A percentile compares a stretch with the other conserved stretches of the same genome.
Conservation (phyloP, 805 yeast genomes). For the Pichia insulana region DNA sequence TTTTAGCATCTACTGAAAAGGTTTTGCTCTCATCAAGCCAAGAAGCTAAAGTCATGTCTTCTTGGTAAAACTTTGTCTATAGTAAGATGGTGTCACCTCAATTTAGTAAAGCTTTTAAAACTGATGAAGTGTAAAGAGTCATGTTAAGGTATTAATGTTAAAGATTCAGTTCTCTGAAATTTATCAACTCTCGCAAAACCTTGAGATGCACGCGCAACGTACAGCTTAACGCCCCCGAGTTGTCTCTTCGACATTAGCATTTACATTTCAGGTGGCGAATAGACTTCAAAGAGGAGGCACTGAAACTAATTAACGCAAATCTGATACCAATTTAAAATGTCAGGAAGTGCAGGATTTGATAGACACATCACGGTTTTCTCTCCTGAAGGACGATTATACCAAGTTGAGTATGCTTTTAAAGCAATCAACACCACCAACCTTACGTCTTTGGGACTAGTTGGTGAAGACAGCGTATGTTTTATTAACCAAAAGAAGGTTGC, state of each 20-base stretch:
- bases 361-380: slow-evolving; percentile 98
- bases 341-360: slow-evolving; percentile 89
- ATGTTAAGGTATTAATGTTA: no score
- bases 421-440: slow-evolving; percentile 90
- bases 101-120: no score
- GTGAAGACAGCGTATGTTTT: slow-evolving; percentile 78
- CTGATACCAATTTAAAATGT: slow-evolving; percentile 5
- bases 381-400: slow-evolving; percentile 95
- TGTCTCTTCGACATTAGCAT: no score
- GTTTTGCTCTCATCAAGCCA: slow-evolving; percentile 24
- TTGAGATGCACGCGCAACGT: no score
- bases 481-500: slow-evolving; percentile 95
- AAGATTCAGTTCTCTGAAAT: no score
- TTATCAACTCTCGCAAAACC: no score
- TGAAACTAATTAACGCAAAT: no score
- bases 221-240: no score
- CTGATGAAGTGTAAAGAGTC: no score
- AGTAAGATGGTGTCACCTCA: no score
- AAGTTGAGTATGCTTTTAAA: slow-evolving; percentile 87
- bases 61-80: not conserved
- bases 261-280: no score
- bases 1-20: slow-evolving; percentile 19
- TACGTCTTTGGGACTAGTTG: slow-evolving; percentile 81
- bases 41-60: slow-evolving; percentile 6
- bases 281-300: no score